Conservation (phyloP, 2,329 filamentous ascomycete genomes). For the Colletotrichum sp. region DNA sequence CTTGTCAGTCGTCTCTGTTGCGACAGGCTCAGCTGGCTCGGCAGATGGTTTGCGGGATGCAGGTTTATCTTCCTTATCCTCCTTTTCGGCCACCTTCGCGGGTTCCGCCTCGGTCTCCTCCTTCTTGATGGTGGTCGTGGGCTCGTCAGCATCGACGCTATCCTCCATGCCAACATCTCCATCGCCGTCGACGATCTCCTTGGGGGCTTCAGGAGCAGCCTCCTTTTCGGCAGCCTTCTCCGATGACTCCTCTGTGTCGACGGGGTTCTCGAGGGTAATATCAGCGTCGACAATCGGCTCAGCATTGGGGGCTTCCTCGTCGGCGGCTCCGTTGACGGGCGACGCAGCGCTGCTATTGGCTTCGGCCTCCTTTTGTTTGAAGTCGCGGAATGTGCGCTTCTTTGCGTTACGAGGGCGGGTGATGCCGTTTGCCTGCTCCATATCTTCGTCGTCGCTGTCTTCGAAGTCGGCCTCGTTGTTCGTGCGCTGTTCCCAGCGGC, state of each 20-base stretch:
- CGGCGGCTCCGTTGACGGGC: slow-evolving; percentile 38
- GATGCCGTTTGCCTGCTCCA: slow-evolving; percentile 75
- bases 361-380: slow-evolving; percentile 45
- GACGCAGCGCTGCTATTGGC: slow-evolving; percentile 43
- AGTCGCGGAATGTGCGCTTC: slow-evolving; percentile 59
- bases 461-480: slow-evolving; percentile 82
- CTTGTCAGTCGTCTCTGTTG: slow-evolving; percentile 11
- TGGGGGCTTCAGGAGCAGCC: not conserved
- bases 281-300: slow-evolving; percentile 26
- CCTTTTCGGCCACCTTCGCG: slow-evolving; percentile 30
- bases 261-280: slow-evolving; percentile 37
- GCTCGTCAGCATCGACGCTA: slow-evolving; percentile 32
- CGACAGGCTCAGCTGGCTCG: slow-evolving; percentile 23
- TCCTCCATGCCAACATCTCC: slow-evolving; percentile 59
- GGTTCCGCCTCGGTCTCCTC: slow-evolving; percentile 41
- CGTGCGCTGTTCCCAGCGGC: slow-evolving; percentile 80
- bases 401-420: slow-evolving; percentile 52
- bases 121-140: slow-evolving; percentile 40
- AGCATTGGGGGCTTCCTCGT: slow-evolving; percentile 30
- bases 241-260: slow-evolving; percentile 25
- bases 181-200: slow-evolving; percentile 47
- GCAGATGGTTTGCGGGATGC: not conserved
- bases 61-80: slow-evolving; percentile 27
- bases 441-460: slow-evolving; percentile 89
- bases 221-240: slow-evolving; percentile 12